Base-by-base conservation (phyloP, 2,329 filamentous ascomycete species). In the Aureobasidium sp. region DNA sequence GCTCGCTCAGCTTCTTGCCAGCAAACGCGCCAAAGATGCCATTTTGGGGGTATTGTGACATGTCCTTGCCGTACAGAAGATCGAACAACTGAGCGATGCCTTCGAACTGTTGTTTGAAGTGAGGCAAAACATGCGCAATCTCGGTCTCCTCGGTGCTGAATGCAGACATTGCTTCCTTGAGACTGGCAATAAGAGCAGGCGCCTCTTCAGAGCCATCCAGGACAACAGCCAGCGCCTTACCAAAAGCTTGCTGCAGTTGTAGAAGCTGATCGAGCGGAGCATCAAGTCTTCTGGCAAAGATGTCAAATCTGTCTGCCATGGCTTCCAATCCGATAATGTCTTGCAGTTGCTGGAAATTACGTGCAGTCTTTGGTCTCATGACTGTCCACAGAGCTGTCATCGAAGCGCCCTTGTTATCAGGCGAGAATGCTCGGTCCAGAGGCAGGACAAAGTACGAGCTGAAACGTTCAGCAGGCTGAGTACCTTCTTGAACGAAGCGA, bases 311-410 rank as follows among this genome's bases (percentile, higher is more conserved):
- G 56, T 77, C 74, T n/a, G 79, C 75, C 6, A 82, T 69, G 22
- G 62, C 64, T 68, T 82, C 79, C 2, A 82, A 71, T 1, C 69
- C 66, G 14, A 80, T 67, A 22, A 79, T 66, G 2, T 71, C 68
- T 22, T 73, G 64, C 5, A 82, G 67, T 20, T 76, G 73, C 12
- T 68, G 63, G 31, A 72, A 65, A 11, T 70, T 75, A 12, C 69
- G 69, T 2, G 82, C 77, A 3, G 80, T 82, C 12, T 69, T 70
- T 36, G 91, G 90, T 59, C 88, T 84, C 69, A 95, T 83, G 1
- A 78, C 70, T 45, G 84, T 82, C 93, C 92, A 74, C 20, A 74
- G 39, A 20, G 66, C 52, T 20, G 51, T 61, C 52, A 64, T 64
- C 36, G 52, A 64, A 20, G 61, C 55, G 20, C 39, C 63, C 36